phyloP scores from a whole-genome alignment of 768 basidiomycete genomes.

The Coprinopsis sp. region DNA sequence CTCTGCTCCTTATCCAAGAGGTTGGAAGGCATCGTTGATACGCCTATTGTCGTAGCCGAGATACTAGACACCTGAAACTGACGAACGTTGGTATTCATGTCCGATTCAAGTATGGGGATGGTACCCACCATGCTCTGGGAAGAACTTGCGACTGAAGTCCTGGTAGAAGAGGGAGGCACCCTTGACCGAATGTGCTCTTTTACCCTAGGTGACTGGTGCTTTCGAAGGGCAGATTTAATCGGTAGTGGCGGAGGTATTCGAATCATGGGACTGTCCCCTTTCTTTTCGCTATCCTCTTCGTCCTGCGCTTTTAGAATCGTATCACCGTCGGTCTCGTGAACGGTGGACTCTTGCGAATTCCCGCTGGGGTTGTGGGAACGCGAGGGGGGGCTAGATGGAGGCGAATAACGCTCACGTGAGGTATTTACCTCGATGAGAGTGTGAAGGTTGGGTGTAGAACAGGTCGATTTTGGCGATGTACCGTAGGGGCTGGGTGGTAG shows the following conservation, averaged over 20 bases:
- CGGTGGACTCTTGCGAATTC: conserved; percentile 14
- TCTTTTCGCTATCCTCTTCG: conserved; percentile 31
- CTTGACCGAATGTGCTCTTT: conserved; percentile 27
- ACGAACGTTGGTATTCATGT: conserved; percentile 30
- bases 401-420: conserved; percentile 44
- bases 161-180: conserved; percentile 23
- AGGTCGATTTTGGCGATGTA: conserved; percentile 39
- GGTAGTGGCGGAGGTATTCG: conserved; percentile 34
- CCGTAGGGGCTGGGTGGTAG: conserved; percentile 8
- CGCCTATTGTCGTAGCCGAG: conserved; percentile 48
- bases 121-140: conserved; percentile 19
- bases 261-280: conserved; percentile 33
- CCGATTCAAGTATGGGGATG: conserved; percentile 27
- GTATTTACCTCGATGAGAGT: conserved; percentile 35
- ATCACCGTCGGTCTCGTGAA: conserved; percentile 10
- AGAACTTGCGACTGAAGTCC: conserved; percentile 34
- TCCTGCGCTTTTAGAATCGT: conserved; percentile 18
- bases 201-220: conserved; percentile 25
- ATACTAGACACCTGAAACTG: conserved; percentile 62
- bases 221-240: conserved; percentile 51
- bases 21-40: conserved; percentile 53
- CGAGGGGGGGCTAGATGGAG: conserved; percentile 45
- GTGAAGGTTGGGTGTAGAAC: conserved; percentile 60
- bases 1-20: conserved; percentile 49
- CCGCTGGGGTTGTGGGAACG: conserved; percentile 56